Percentiles rank a stretch among this genome's conserved stretches.
These are phyloP conservation scores for Tolypocladium pustulatum DNA, from an alignment of 2,329 filamentous ascomycete genomes.

Conservation along the genomic window DNA sequence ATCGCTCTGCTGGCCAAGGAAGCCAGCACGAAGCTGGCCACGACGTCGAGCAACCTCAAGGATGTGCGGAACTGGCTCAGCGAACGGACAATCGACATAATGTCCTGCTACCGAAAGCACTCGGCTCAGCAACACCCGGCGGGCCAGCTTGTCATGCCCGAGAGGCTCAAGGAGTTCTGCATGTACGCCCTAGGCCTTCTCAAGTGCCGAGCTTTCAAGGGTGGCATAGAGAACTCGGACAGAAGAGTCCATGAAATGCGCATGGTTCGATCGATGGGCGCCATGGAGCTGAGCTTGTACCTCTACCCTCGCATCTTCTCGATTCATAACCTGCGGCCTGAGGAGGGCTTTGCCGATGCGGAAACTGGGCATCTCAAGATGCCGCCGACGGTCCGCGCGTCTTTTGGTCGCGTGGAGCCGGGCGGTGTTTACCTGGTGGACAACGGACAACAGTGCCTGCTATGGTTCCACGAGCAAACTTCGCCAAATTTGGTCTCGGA, in stretches of 20 bases:
- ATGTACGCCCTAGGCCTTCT: slow-evolving; percentile 91
- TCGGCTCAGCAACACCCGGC: slow-evolving; percentile 79
- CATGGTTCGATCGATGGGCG: slow-evolving; percentile 79
- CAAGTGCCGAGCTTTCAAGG: slow-evolving; percentile 90
- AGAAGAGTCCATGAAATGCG: slow-evolving; percentile 85
- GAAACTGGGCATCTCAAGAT: slow-evolving; percentile 80
- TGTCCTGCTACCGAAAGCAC: slow-evolving; percentile 87
- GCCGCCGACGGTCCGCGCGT: slow-evolving; percentile 69
- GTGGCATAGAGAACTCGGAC: slow-evolving; percentile 82
- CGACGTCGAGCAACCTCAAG: slow-evolving; percentile 61
- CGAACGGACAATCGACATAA: slow-evolving; percentile 86
- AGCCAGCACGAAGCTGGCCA: slow-evolving; percentile 72
- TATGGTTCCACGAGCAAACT: slow-evolving; percentile 89
- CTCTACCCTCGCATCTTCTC: slow-evolving; percentile 92
- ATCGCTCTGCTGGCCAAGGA: slow-evolving; percentile 85
- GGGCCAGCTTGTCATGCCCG: slow-evolving; percentile 86
- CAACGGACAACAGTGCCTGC: slow-evolving; percentile 81
- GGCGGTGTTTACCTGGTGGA: slow-evolving; percentile 92
- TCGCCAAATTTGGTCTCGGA: slow-evolving; percentile 86
- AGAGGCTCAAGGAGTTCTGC: slow-evolving; percentile 89
- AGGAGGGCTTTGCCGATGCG: slow-evolving; percentile 83
- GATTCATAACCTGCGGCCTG: slow-evolving; percentile 76
- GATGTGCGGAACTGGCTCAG: slow-evolving; percentile 75
- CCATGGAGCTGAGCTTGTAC: slow-evolving; percentile 77
- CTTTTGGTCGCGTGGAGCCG: slow-evolving; percentile 80